Percentiles rank a stretch among this genome's conserved stretches.
phyloP scores from a whole-genome alignment of 148 eudicot species.

The Salicornia ramosissima region DNA sequence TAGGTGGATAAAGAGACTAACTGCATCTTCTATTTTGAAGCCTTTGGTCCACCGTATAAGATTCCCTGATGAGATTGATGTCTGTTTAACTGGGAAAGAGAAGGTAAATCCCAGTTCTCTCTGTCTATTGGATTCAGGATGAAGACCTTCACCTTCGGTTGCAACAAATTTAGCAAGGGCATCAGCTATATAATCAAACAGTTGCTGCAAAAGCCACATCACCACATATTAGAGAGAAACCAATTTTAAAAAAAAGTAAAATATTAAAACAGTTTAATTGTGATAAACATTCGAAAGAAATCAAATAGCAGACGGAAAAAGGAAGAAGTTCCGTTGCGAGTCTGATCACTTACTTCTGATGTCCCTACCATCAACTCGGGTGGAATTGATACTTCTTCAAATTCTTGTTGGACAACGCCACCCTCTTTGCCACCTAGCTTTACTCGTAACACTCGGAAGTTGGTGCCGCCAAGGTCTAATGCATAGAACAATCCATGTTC shows the following conservation, averaged over 20 bases:
- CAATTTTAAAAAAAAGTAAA: conserved; percentile 3
- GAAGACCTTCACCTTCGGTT: conserved; percentile 76
- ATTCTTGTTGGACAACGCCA: conserved; percentile 60
- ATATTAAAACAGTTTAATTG: neutral
- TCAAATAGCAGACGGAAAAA: too few species aligned
- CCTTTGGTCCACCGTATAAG: conserved; percentile 97
- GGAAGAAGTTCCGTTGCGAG: too few species aligned
- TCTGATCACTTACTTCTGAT: conserved; percentile 55
- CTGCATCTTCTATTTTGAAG: conserved; percentile 72
- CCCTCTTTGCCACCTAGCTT: conserved; percentile 72
- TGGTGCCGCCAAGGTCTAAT: conserved; percentile 97
- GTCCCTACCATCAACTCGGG: conserved; percentile 80
- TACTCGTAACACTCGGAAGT: conserved; percentile 91
- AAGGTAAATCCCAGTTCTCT: conserved; percentile 98
- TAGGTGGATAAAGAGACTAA: conserved; percentile 26
- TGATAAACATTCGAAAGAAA: too few species aligned
- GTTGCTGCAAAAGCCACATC: conserved; percentile 51
- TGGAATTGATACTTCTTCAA: conserved; percentile 80
- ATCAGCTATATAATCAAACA: conserved; percentile 82
- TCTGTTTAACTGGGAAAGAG: conserved; percentile 91
- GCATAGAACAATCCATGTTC: conserved; percentile 93
- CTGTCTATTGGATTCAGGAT: conserved; percentile 64
- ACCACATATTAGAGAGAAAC: conserved; percentile 17
- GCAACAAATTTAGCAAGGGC: conserved; percentile 87
- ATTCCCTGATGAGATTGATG: conserved; percentile 70